Conservation (phyloP, 2,329 filamentous ascomycete species). For the Dothideomycetes sp. region DNA sequence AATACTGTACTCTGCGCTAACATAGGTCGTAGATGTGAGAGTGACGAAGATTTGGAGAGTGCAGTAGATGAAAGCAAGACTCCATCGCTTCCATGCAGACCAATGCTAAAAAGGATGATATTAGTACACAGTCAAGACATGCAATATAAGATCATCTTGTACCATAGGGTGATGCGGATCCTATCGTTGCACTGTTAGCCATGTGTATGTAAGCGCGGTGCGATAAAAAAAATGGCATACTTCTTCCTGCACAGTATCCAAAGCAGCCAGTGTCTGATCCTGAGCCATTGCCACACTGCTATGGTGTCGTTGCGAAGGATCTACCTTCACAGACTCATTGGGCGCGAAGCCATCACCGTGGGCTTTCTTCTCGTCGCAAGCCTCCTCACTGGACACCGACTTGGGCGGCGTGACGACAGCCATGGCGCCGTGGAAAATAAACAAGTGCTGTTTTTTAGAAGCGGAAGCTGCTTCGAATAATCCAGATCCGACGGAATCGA, state of each 20-base stretch:
- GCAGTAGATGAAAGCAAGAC: constrained; percentile 6
- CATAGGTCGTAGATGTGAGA: constrained; percentile 7
- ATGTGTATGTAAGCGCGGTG: no score
- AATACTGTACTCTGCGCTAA: constrained; percentile 3
- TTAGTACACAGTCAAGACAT: no score
- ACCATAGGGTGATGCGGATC: no score
- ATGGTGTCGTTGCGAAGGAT: neutral
- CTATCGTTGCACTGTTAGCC: no score
- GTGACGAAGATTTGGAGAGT: constrained; percentile 5
- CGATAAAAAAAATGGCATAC: neutral
- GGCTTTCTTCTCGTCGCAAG: neutral
- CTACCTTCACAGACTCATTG: no score
- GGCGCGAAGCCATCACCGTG: no score
- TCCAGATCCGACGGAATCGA: neutral
- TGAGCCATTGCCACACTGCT: neutral
- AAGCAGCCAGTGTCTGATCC: neutral
- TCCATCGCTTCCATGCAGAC: constrained; percentile 5
- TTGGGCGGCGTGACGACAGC: neutral
- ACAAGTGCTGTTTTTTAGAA: neutral
- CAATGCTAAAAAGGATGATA: neutral
- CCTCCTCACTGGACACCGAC: neutral
- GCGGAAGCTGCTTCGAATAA: neutral
- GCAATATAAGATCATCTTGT: no score
- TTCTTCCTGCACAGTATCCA: neutral
- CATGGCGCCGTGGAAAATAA: neutral